phyloP scores from a whole-genome alignment of 1,284 basidiomycete genomes.

The Ustilago shanxiensis region DNA sequence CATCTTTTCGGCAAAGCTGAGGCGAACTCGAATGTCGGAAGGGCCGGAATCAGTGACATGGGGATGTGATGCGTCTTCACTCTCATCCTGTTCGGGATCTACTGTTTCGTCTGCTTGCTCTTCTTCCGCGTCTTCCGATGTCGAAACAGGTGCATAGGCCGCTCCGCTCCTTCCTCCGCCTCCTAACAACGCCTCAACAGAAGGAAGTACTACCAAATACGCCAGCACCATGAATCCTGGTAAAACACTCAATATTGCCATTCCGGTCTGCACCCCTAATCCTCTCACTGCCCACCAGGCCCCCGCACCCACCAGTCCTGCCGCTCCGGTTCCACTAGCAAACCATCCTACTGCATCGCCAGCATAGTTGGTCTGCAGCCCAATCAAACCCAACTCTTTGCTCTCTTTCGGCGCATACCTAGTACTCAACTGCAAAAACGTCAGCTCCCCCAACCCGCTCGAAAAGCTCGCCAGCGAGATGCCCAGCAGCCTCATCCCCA shows the following conservation, averaged over 20 bases:
- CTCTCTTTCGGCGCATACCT: slow-evolving; percentile 70
- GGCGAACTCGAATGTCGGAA: slow-evolving; percentile 13
- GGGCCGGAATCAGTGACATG: not conserved
- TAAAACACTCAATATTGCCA: slow-evolving; percentile 73
- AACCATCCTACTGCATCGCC: slow-evolving; percentile 68
- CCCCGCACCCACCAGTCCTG: slow-evolving; percentile 90
- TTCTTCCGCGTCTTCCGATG: slow-evolving; percentile 8
- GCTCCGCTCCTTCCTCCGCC: not conserved
- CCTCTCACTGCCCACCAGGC: slow-evolving; percentile 94
- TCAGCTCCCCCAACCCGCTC: slow-evolving; percentile 92
- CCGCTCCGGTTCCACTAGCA: slow-evolving; percentile 86
- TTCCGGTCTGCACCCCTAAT: slow-evolving; percentile 84
- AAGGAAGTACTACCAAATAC: slow-evolving; percentile 54
- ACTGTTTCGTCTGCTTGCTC: not conserved
- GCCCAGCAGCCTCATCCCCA: slow-evolving; percentile 82
- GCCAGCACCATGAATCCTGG: slow-evolving; percentile 61
- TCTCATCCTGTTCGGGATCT: slow-evolving; percentile 1
- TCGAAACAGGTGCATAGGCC: slow-evolving; percentile 28
- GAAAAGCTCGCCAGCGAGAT: slow-evolving; percentile 91
- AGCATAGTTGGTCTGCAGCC: slow-evolving; percentile 40
- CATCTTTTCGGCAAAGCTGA: slow-evolving; percentile 64
- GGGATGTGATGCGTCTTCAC: not conserved
- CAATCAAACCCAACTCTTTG: slow-evolving; percentile 10
- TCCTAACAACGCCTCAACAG: slow-evolving; percentile 25
- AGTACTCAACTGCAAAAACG: slow-evolving; percentile 92